Base-by-base conservation (phyloP, 2,329 filamentous ascomycete species). In the Microdochium nivale region DNA sequence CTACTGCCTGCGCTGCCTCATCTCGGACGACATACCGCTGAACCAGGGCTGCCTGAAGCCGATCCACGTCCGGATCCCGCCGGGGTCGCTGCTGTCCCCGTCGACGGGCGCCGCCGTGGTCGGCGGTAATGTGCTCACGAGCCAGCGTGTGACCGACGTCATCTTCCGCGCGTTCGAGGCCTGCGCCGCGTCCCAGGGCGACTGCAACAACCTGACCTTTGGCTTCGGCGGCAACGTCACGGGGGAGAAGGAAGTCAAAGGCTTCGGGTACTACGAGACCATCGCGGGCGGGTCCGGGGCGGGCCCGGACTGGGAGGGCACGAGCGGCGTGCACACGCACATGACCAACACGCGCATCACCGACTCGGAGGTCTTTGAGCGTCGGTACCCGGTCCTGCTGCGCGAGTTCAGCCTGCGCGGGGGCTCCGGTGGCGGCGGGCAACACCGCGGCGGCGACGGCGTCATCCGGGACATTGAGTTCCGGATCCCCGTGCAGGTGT, bases 291-390 rank as follows among this genome's bases (percentile, higher is more conserved):
- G 86, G 0, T 80, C 76, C 30, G 86, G 86, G 27, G 86, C 86
- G 1, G 85, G 85, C 0, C 77, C 81, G 0, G 74, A 76, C 16
- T 88, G 85, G 85, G 74, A 86, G 54, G 86, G 86, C 24, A 84
- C 83, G 1, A 79, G 72, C 37, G 85, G 84, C 25, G 84, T 88
- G 10, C 85, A 90, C 62, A 84, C 80, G 1, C 85, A 89, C 65
- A 88, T 88, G 85, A 89, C 86, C 2, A 90, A 90, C 61, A 89
- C 86, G 3, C 78, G 85, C 7, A 89, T 89, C 61, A 89, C 86
- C 0, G 86, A 89, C 62, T 76, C 82, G 0, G 86, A 89, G 61
- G 79, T 88, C 16, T 86, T 88, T 56, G 86, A 90, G 66, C 73
- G 83, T 9, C 71, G 86, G n/a, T 88, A 88, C 61, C 86, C 86